Base-by-base conservation (phyloP, 371 early-diverging fungal genomes). In the Smittium culicis region DNA sequence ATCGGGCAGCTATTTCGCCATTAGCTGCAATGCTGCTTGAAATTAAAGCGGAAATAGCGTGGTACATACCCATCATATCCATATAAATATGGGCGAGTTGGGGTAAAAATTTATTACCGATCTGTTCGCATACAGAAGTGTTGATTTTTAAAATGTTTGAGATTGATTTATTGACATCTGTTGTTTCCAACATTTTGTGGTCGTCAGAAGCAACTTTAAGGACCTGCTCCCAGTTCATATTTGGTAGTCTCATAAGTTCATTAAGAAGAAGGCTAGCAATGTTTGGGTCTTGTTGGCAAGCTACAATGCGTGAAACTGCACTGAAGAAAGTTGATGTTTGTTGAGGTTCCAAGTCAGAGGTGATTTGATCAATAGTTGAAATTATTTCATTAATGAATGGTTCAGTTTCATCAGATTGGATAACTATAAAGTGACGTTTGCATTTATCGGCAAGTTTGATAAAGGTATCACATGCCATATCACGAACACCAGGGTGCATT, bases 381-480 rank as follows among this genome's bases (percentile, higher is more conserved):
- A 97, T 77, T 66, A 98, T 96, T 71, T 96, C 96, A 54, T 96
- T 94, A 67, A 97, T 92, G 72, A 92, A 97, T 25, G 96, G 94
- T 68, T 76, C 76, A 14, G 78, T 69, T 75, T 96, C 97, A 31
- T 89, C 89, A 14, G 83, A 77, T 75, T 94, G 94, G 76, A 91
- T 91, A 1, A 79, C 67, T 31, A 96, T 88, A 82, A 98, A 98
- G 72, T 98, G 95, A 29, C 91, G 86, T 57, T 88, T 88, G 79
- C 98, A 96, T 74, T 96, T 96, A 73, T 95, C 92, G 24, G 96
- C 83, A 73, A 99, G 98, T 75, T 94, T 98, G 70, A 96, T 93
- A 77, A 99, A 98, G 1, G 99, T 99, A 77, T 99, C 99, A 79
- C 99, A 99, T 29, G 99, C 99, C 99, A 99, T 99, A 77, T 99